Percentiles rank a stretch among this genome's conserved stretches.
Conservation (phyloP, 2,329 filamentous ascomycete species). For the Hypomyces perniciosus region DNA sequence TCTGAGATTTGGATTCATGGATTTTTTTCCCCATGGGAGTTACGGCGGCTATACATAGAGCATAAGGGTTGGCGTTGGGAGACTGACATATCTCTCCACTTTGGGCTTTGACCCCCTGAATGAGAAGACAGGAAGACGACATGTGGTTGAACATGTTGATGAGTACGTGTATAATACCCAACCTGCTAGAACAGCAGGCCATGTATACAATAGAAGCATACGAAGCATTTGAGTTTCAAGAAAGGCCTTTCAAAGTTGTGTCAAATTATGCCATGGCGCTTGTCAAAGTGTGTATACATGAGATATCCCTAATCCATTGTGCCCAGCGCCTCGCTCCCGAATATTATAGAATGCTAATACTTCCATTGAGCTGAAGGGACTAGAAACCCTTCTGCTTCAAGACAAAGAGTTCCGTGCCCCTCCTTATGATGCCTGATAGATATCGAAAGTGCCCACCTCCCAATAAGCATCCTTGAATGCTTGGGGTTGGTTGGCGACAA, state of each 20-base stretch:
- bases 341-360: neutral
- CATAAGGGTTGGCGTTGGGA: constrained; percentile 29
- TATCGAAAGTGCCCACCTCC: constrained; percentile 57
- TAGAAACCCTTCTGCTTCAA: neutral
- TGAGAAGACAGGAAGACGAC: neutral
- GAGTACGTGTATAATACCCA: constrained; percentile 5
- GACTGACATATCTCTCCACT: constrained; percentile 19
- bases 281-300: too few species aligned
- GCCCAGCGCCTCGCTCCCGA: constrained; percentile 20
- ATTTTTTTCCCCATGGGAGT: constrained; percentile 21
- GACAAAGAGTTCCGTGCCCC: neutral
- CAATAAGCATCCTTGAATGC: constrained; percentile 56
- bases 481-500: constrained; percentile 50
- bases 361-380: neutral
- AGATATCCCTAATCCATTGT: neutral
- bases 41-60: constrained; percentile 21
- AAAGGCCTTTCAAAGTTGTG: too few species aligned
- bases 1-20: constrained; percentile 1
- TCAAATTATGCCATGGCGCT: neutral
- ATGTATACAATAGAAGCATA: constrained; percentile 5
- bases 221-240: neutral
- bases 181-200: constrained; percentile 5
- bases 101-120: constrained; percentile 17
- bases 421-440: constrained; percentile 40
- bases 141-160: neutral